Base-by-base conservation (phyloP, 1,139 yeast genomes). In the Blastobotrys raffinosifermentans region DNA sequence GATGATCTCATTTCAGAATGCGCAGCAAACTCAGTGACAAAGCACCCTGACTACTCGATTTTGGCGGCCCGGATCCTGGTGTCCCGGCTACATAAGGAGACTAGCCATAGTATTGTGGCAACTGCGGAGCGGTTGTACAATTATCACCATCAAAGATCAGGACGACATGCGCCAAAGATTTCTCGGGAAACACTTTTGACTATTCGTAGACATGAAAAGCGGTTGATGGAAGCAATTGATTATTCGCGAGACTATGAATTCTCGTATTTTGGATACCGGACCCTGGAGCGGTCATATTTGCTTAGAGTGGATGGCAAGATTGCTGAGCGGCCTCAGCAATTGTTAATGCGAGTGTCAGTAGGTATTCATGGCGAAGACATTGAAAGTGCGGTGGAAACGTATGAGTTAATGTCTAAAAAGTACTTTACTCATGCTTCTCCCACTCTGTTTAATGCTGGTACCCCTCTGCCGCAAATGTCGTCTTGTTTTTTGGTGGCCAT, bases 11-110 rank as follows among this genome's bases (percentile, higher is more conserved):
- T 89, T 30, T 89, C 94, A 14, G 96, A 87, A 61, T 81, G 91
- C 20, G 83, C 93, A 35, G 95, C 94, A 19, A 77, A 80, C 48
- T 77, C 85, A 86, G 79, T 94, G 39, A 85, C 95, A 10, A 72
- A 78, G 38, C 96, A 87, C 58, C 95, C 95, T 8, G 95, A 86
- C 61, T 84, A 84, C 54, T 86, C 94, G 20, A 70, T 73, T 18
- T 69, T 87, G 50, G 96, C 94, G 19, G 94, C 94, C 11, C 73
- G 96, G 62, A 72, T 87, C 37, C 86, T 89, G 22, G 77, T 84
- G 33, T 73, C 85, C 19, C 75, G 77, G 53, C 70, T 86, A 50
- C 94, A 84, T 64, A 81, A 79, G 58, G 80, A 75, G 60, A 84
- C 95, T 26, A 75, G 80, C 35, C 74, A 77, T 56, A 79, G 71